Evolutionary conservation across 495 filamentous ascomycete genomes (phyloP).

Genomic region (Paragyromitra xinjiangensis): DNA sequence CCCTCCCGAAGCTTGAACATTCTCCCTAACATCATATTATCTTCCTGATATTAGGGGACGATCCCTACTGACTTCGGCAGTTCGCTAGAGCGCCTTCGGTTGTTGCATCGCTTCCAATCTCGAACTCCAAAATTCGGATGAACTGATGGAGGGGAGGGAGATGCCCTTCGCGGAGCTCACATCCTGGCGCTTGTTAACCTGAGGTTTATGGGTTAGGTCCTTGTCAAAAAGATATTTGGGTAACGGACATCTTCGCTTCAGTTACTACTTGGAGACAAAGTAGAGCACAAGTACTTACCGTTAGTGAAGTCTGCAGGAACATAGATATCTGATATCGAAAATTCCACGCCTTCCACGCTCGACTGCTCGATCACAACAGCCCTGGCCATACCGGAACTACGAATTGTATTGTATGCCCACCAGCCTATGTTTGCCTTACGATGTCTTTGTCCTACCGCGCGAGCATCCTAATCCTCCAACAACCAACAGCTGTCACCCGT

Average conservation of each 20-base stretch:
- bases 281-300: neutral
- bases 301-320: constrained; percentile 36
- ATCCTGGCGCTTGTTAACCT: constrained; percentile 19
- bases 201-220: constrained; percentile 2
- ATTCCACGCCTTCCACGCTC: constrained; percentile 32
- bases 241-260: constrained; percentile 17
- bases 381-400: neutral
- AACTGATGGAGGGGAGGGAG: constrained; percentile 27
- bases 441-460: constrained; percentile 40
- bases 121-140: constrained; percentile 29
- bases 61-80: constrained; percentile 38
- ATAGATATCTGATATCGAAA: constrained; percentile 34
- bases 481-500: constrained; percentile 41
- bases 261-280: constrained; percentile 17
- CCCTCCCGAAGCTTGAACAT: neutral
- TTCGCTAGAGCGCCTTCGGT: constrained; percentile 8
- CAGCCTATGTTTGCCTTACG: constrained; percentile 37
- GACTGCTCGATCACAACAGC: constrained; percentile 25
- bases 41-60: constrained; percentile 1
- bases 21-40: neutral
- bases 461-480: constrained; percentile 17
- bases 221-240: neutral
- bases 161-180: constrained; percentile 17
- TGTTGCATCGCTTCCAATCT: constrained; percentile 21
- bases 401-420: constrained; percentile 19